These are phyloP conservation scores for Colletotrichum aenigma DNA, from an alignment of 2,329 filamentous ascomycete genomes.

Conservation along the genomic window DNA sequence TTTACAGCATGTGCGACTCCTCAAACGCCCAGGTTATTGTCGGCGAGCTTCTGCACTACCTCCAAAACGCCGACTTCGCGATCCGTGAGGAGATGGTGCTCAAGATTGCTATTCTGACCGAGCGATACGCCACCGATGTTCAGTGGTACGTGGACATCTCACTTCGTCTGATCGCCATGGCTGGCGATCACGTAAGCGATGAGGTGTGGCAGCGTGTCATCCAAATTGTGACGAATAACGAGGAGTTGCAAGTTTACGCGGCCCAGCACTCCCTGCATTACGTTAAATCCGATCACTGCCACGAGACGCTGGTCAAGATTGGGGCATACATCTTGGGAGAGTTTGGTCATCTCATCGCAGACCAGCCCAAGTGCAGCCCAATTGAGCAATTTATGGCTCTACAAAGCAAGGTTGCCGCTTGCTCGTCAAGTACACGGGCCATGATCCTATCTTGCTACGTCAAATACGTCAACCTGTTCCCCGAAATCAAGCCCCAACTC, in stretches of 20 bases:
- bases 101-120: conserved; percentile 97
- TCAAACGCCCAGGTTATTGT: conserved; percentile 95
- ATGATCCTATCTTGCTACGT: conserved; percentile 96
- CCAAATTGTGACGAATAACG: conserved; percentile 98
- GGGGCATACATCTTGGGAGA: conserved; percentile 95
- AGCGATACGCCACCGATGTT: conserved; percentile 97
- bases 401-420: conserved; percentile 86
- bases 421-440: conserved; percentile 86
- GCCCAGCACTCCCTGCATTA: conserved; percentile 93
- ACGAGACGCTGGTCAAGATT: conserved; percentile 97
- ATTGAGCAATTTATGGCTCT: conserved; percentile 97
- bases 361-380: conserved; percentile 88
- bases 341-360: conserved; percentile 95
- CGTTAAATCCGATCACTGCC: conserved; percentile 89
- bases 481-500: conserved; percentile 96
- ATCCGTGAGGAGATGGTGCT: conserved; percentile 99
- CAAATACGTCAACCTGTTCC: conserved; percentile 98
- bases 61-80: conserved; percentile 96
- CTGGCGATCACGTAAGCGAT: conserved; percentile 97
- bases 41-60: conserved; percentile 88
- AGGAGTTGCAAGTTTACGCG: conserved; percentile 95
- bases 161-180: conserved; percentile 90
- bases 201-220: conserved; percentile 99
- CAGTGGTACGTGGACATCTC: conserved; percentile 99
- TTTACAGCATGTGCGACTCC: conserved; percentile 99